Evolutionary conservation across 2,329 filamentous ascomycete genomes (phyloP), one percentile per base, ranked within the genome.

Genomic region (Xylariaceae sp.): DNA sequence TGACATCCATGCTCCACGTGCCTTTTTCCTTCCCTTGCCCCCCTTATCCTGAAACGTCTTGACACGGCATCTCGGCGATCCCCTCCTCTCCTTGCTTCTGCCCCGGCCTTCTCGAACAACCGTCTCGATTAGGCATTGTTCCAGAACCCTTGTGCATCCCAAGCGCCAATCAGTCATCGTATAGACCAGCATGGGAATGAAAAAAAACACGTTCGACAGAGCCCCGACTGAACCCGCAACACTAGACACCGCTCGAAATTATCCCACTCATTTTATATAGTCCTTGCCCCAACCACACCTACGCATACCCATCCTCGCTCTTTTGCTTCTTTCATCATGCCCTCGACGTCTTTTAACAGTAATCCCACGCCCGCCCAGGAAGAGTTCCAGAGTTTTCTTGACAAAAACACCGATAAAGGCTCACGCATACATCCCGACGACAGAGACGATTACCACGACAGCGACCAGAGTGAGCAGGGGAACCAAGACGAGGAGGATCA

Each of bases 361-460:
- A 74, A 77, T 59, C 74, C 72, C 44, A 84, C 83, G 49, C 76
- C 82, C 53, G 84, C 84, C 45, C 82, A 87, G 71, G 83, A 87
- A 75, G 84, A 89, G 72, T 87, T 86, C 70, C 81, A 86, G 70
- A 72, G 75, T 60, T 79, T 88, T 53, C 72, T 89, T 58, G 76
- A 79, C 60, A 84, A 81, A 63, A 84, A 83, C 63, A 77, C 74
- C 30, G 70, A 70, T 45, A 58, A 62, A 57, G 71, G 67, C 64
- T 68, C 69, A 69, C 72, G 68, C 67, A 60, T 77, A 59, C 86
- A 87, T 57, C 82, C 81, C 26, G 85, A 89, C 69, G 82, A 84
- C 65, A 75, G 80, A 60, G 75, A 81, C 73, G 75, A 78, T 51
- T 66, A 65, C 43, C 64, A 67, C 69, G 72, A 73, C 67, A 75